These are phyloP conservation scores for Spathaspora sp. DNA, from an alignment of 1,139 yeast genomes.

Conservation along the genomic window DNA sequence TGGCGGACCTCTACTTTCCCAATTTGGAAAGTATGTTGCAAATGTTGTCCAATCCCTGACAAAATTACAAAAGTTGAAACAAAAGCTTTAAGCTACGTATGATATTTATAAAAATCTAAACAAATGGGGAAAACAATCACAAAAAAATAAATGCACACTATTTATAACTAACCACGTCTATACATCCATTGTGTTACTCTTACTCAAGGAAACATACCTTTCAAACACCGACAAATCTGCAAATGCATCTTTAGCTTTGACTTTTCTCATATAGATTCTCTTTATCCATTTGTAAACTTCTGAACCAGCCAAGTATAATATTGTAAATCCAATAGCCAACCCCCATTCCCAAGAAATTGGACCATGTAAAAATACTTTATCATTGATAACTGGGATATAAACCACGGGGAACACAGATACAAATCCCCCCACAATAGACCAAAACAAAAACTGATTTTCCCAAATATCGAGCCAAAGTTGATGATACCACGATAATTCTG, in stretches of 20 bases:
- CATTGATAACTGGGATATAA: conserved; percentile 84
- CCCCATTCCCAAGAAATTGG: conserved; percentile 87
- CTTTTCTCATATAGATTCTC: conserved; percentile 51
- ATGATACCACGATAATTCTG: conserved; percentile 60
- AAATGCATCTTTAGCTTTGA: conserved; percentile 53
- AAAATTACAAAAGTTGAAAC: too few relatives aligned
- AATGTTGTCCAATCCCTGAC: too few relatives aligned
- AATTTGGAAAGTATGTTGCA: not conserved
- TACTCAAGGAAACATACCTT: conserved; percentile 58
- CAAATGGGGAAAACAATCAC: not conserved
- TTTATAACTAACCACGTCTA: not conserved
- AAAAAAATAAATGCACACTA: not conserved
- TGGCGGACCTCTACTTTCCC: not conserved
- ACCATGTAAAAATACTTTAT: conserved; percentile 71
- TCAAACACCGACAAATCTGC: conserved; percentile 68
- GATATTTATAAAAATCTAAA: not conserved
- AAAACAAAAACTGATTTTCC: conserved; percentile 75
- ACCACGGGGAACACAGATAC: conserved; percentile 77
- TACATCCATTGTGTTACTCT: conserved; percentile 39
- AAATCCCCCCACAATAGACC: conserved; percentile 78
- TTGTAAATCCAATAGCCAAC: conserved; percentile 62
- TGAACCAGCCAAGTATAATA: conserved; percentile 57
- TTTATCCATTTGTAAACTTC: conserved; percentile 71
- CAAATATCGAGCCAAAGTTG: conserved; percentile 61
- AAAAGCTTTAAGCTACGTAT: not conserved